These are phyloP conservation scores for Aspergillus steynii DNA, from an alignment of 495 filamentous ascomycete species.

Conservation along the genomic window DNA sequence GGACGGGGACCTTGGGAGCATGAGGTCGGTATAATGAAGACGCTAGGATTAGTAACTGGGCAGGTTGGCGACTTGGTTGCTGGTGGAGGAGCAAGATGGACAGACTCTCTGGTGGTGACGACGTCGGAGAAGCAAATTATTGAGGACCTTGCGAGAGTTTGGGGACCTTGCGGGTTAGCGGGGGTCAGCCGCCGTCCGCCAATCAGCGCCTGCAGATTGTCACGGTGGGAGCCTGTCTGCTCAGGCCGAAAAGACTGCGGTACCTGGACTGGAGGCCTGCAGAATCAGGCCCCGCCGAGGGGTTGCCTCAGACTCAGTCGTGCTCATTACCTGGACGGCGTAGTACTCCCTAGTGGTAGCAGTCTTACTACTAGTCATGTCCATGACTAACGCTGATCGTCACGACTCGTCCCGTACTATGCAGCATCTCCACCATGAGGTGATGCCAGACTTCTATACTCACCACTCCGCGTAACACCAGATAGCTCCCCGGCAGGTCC, in stretches of 20 bases:
- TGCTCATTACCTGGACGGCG: no score
- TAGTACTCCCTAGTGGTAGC: neutral
- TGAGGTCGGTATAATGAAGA: slow-evolving; percentile 6
- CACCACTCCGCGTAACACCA: neutral
- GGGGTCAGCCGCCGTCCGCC: neutral
- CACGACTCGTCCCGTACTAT: neutral
- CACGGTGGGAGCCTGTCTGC: neutral
- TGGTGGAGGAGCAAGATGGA: neutral
- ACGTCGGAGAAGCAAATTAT: neutral
- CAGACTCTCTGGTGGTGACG: neutral
- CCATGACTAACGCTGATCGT: neutral
- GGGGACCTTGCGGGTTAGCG: slow-evolving; percentile 11
- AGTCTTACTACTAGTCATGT: neutral
- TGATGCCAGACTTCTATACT: neutral
- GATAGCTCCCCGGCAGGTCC: neutral
- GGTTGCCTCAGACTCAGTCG: neutral
- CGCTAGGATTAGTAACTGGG: neutral
- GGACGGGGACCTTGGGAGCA: slow-evolving; percentile 18
- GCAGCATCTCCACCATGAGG: neutral
- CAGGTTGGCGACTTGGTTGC: neutral
- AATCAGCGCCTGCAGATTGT: slow-evolving; percentile 7
- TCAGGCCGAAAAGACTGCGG: no score
- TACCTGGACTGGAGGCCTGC: neutral
- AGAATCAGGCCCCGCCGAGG: neutral
- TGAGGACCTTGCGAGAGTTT: slow-evolving; percentile 8